phyloP scores from a whole-genome alignment of 306 rosid species.

The Quercus ilex region DNA sequence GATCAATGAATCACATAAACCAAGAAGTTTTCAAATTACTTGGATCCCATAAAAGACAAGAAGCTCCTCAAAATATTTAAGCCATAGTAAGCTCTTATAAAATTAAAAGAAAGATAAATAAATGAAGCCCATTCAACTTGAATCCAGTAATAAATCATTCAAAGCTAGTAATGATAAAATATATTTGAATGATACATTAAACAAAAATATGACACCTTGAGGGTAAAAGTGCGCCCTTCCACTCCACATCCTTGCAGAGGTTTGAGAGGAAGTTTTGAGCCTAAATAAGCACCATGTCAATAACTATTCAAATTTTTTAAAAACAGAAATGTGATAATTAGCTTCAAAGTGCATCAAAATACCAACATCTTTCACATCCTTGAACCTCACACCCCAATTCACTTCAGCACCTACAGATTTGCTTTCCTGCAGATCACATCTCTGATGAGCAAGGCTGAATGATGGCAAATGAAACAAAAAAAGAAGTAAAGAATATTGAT shows the following conservation, averaged over 20 bases:
- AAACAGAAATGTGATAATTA: conserved; percentile 8
- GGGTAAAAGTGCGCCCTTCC: conserved; percentile 80
- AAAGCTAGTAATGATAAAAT: conserved; percentile 13
- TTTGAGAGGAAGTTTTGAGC: conserved; percentile 63
- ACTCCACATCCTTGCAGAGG: conserved; percentile 84
- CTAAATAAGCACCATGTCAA: conserved; percentile 46
- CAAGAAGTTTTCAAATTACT: conserved; percentile 12
- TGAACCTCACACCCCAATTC: conserved; percentile 98
- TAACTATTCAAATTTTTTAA: conserved; percentile 16
- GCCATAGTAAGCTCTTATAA: neutral
- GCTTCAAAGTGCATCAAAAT: conserved; percentile 23
- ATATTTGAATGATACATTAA: conserved; percentile 4
- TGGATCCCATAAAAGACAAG: conserved; percentile 7
- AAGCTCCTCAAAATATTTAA: conserved; percentile 10
- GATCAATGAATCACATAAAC: conserved; percentile 14
- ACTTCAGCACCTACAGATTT: conserved; percentile 97
- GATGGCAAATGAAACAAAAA: conserved; percentile 11
- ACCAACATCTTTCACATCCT: conserved; percentile 70
- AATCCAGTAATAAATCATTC: neutral
- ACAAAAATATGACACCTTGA: conserved; percentile 52
- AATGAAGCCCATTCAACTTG: conserved; percentile 7
- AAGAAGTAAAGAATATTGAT: neutral
- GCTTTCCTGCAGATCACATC: conserved; percentile 55
- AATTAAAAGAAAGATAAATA: conserved; percentile 15
- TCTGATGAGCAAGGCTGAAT: conserved; percentile 4